Conservation (phyloP, 345 rosid species). For the Streptanthus diversifolius region DNA sequence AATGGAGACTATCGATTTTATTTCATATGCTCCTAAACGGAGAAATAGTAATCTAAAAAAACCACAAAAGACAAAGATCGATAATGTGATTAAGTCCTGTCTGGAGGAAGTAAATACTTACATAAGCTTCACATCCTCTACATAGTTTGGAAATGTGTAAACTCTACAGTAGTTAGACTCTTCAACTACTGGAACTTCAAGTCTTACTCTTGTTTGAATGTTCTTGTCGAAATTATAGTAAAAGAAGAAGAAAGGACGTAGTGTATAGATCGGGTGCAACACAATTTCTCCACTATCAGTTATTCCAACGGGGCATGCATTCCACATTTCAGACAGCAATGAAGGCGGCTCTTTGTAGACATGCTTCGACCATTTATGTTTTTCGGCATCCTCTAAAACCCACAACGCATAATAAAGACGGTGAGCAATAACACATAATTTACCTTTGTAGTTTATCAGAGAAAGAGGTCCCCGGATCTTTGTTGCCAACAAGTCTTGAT, state of each 20-base stretch:
- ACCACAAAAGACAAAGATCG: too few species aligned
- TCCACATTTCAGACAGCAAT: too few species aligned
- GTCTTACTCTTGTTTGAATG: neutral
- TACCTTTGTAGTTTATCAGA: neutral
- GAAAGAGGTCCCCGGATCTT: neutral
- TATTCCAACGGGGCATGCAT: neutral
- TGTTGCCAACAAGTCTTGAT: neutral
- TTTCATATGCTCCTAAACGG: too few species aligned
- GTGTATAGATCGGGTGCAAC: neutral
- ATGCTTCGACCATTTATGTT: neutral
- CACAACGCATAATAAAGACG: neutral
- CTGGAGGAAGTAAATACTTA: neutral
- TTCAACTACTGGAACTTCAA: neutral
- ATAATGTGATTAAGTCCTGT: too few species aligned
- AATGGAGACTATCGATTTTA: too few species aligned
- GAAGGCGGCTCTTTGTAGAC: too few species aligned
- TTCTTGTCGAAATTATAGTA: neutral
- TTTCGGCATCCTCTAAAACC: neutral
- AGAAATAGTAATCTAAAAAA: too few species aligned
- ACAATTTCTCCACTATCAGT: neutral
- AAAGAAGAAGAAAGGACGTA: neutral
- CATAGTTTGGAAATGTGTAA: neutral
- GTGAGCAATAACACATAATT: neutral
- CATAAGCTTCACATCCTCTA: neutral
- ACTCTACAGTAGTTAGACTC: neutral